A percentile compares a stretch with the other conserved stretches of the same genome.
phyloP scores from a whole-genome alignment of 139 green algal species.

The Volvox reticuliferus region DNA sequence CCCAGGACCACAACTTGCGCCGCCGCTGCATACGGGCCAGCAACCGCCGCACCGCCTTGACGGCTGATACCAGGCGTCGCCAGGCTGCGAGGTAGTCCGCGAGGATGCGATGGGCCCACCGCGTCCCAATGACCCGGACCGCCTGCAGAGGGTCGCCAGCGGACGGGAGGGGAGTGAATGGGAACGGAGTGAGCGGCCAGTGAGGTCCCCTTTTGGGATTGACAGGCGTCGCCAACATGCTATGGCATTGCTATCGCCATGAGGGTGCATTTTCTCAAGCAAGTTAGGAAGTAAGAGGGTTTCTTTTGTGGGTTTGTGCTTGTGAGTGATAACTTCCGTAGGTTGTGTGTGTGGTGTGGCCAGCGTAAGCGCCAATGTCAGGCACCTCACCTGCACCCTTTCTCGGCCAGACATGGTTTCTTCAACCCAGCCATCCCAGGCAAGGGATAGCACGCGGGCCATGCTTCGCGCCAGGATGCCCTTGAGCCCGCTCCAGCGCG shows the following conservation, averaged over 20 bases:
- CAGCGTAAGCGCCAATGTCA: no score
- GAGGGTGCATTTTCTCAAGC: no score
- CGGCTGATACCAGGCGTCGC: neutral
- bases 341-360: no score
- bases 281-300: no score
- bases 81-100: neutral
- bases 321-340: no score
- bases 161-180: no score
- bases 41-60: neutral
- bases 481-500: neutral
- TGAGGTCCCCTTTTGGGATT: no score
- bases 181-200: no score
- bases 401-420: neutral
- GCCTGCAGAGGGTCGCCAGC: neutral
- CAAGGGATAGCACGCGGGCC: neutral
- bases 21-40: neutral
- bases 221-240: no score
- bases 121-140: neutral
- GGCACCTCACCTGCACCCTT: neutral
- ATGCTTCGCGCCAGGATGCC: slow-evolving; percentile 28
- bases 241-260: no score
- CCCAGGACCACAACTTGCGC: slow-evolving; percentile 45
- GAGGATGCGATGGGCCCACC: slow-evolving; percentile 1
- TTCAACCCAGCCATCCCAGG: slow-evolving; percentile 21
- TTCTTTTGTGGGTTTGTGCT: no score